Base-by-base conservation (phyloP, 768 basidiomycete species). In the Cubamyces lactineus region DNA sequence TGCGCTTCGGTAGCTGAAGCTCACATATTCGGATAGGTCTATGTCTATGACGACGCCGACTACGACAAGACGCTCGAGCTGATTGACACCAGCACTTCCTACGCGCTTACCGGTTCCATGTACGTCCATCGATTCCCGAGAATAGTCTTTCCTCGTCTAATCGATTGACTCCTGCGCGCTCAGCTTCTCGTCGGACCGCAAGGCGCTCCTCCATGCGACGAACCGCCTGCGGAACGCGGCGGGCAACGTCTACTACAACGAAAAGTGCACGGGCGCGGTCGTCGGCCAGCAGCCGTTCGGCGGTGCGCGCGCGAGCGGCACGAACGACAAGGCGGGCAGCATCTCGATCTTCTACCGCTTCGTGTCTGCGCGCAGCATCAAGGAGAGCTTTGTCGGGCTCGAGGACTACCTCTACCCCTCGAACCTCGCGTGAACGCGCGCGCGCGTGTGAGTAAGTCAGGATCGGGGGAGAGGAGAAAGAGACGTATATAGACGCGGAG, bases 251-350 rank as follows among this genome's bases (percentile, higher is more conserved):
- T 99, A 99, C 80, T 94, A 95, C 78, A 98, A 98, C 75, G 96
- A 98, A 69, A 96, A 96, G 75, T 98, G 94, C 76, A 99, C 96
- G 1, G 94, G 94, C 34, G 95, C 94, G n/a, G 92, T 93, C 51
- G 94, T 98, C 39, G 96, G 95, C 9, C 96, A 98, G 74, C 96
- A 99, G 76, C 96, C 97, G 12, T 99, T 99, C 72, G 97, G 97
- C 50, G 97, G 97, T 30, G 92, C 87, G 2, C 86, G 96, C 40
- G 91, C 83, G 34, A 93, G 91, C 71, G 96, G 97, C 28, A 99
- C 96, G 64, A 98, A 98, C 79, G 97, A 98, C 76, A 99, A 98
- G 78, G 94, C 96, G 1, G 97, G 91, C 23, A 93, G 91, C 64
- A 85, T 92, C 63, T 79, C 75, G 51, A 84, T 89, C 70, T 88